Evolutionary conservation across 2,329 filamentous ascomycete genomes (phyloP).

Genomic region (Cucurbitaria berberidis): DNA sequence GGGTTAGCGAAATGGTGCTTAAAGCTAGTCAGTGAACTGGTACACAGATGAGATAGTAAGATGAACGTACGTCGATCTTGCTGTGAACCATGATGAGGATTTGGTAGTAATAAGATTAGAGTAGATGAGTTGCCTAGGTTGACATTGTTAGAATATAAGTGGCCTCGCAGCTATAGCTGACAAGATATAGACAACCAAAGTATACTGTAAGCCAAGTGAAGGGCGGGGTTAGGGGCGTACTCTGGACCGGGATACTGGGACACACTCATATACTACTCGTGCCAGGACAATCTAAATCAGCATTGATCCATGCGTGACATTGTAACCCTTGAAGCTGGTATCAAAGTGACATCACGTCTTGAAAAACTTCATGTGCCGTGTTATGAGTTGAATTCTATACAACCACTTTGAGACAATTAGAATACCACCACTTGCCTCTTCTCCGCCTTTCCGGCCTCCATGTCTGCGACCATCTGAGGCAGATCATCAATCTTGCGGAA

Average conservation of each 20-base stretch:
- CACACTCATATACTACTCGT: background rate
- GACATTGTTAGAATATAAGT: background rate
- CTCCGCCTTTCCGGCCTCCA: slow-evolving; percentile 46
- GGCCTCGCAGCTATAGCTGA: background rate
- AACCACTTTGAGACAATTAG: slow-evolving; percentile 9
- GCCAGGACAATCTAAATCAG: background rate
- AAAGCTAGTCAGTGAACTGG: slow-evolving; percentile 7
- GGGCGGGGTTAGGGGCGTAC: slow-evolving; percentile 1
- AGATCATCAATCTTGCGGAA: slow-evolving; percentile 50
- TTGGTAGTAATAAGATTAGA: background rate
- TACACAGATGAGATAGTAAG: background rate
- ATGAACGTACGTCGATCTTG: slow-evolving; percentile 7
- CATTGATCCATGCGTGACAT: background rate
- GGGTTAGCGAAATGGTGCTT: slow-evolving; percentile 32
- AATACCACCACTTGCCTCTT: slow-evolving; percentile 50
- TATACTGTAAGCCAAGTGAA: background rate
- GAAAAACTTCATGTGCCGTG: background rate
- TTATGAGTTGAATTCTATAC: background rate
- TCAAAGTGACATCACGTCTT: background rate
- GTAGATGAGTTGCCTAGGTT: background rate
- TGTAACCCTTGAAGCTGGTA: background rate
- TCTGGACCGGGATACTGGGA: background rate
- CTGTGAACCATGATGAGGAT: slow-evolving; percentile 19
- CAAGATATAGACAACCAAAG: background rate
- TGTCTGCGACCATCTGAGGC: slow-evolving; percentile 49